Conservation (phyloP, 805 yeast species). For the Candida sithepensis region DNA sequence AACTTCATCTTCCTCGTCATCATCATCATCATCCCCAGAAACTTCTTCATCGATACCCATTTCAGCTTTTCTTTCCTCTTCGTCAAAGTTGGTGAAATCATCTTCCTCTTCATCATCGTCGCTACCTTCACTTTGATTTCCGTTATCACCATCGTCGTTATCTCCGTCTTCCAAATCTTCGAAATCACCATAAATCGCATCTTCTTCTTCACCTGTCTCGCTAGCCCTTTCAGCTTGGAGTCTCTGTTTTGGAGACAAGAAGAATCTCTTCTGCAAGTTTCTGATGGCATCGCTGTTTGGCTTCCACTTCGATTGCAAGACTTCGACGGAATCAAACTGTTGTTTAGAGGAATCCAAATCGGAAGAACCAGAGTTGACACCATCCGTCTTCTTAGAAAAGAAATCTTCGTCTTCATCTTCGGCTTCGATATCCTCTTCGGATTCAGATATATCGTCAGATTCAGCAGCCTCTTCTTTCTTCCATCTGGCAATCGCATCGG, state of each 20-base stretch:
- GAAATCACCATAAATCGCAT: slow-evolving; percentile 46
- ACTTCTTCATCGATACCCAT: slow-evolving; percentile 29
- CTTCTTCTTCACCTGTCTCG: slow-evolving; percentile 37
- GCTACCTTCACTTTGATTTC: slow-evolving; percentile 34
- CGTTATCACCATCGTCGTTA: slow-evolving; percentile 28
- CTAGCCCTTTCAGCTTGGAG: slow-evolving; percentile 26
- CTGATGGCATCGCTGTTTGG: slow-evolving; percentile 35
- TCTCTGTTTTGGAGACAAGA: slow-evolving; percentile 48
- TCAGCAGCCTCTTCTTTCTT: slow-evolving; percentile 46
- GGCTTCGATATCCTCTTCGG: slow-evolving; percentile 36
- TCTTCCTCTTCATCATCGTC: slow-evolving; percentile 32
- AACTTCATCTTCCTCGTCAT: slow-evolving; percentile 40
- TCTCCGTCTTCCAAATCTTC: slow-evolving; percentile 29
- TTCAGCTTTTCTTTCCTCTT: slow-evolving; percentile 43
- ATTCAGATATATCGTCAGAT: slow-evolving; percentile 33
- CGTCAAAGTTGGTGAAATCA: slow-evolving; percentile 55
- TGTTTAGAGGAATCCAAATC: slow-evolving; percentile 33
- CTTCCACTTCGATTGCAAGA: slow-evolving; percentile 43
- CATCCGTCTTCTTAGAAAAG: slow-evolving; percentile 53
- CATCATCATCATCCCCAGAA: slow-evolving; percentile 35
- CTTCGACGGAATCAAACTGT: slow-evolving; percentile 38
- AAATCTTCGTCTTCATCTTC: slow-evolving; percentile 49
- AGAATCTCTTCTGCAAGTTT: slow-evolving; percentile 43
- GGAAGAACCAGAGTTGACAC: slow-evolving; percentile 12
- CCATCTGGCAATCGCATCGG: slow-evolving; percentile 73